Percentiles rank a stretch among this genome's conserved stretches.
Conservation (phyloP, 2,329 filamentous ascomycete species). For the Coniella lustricola region DNA sequence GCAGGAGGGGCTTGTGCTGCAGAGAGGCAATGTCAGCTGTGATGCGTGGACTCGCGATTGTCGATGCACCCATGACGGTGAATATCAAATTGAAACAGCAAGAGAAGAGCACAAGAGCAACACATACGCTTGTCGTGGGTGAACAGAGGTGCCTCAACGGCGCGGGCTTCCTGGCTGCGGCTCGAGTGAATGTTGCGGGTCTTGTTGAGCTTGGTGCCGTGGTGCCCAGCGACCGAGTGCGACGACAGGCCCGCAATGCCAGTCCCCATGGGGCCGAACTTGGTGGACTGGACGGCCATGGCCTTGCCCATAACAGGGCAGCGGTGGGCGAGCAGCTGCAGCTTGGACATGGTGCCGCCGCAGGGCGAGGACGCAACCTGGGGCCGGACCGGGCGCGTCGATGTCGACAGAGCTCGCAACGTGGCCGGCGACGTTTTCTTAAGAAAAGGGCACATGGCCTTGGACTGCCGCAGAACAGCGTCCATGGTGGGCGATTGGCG, state of each 20-base stretch:
- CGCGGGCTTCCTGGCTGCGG: slow-evolving; percentile 66
- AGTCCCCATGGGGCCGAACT: slow-evolving; percentile 37
- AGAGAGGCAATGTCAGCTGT: slow-evolving; percentile 3
- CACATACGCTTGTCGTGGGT: slow-evolving; percentile 44
- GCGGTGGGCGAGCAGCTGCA: slow-evolving; percentile 87
- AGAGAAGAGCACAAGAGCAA: too few relatives aligned
- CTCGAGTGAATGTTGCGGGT: slow-evolving; percentile 73
- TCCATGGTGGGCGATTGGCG: slow-evolving; percentile 59
- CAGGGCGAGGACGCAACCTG: slow-evolving; percentile 62
- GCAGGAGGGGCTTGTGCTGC: slow-evolving; percentile 31
- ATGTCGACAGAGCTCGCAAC: slow-evolving; percentile 79
- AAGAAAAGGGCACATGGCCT: slow-evolving; percentile 94
- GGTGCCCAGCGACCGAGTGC: slow-evolving; percentile 17
- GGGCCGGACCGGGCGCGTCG: slow-evolving; percentile 49
- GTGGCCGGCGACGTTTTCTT: slow-evolving; percentile 89
- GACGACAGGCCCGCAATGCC: slow-evolving; percentile 43
- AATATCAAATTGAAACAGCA: too few relatives aligned
- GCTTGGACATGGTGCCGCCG: slow-evolving; percentile 91
- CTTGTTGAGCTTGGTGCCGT: slow-evolving; percentile 50
- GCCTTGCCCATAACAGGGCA: slow-evolving; percentile 99
- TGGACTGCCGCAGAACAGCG: slow-evolving; percentile 87
- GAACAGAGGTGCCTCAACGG: slow-evolving; percentile 57
- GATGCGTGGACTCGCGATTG: neutral
- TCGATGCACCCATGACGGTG: neutral
- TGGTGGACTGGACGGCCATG: slow-evolving; percentile 73